These are phyloP conservation scores for Dipodascopsis uninucleata DNA, from an alignment of 805 yeast genomes.

Conservation along the genomic window DNA sequence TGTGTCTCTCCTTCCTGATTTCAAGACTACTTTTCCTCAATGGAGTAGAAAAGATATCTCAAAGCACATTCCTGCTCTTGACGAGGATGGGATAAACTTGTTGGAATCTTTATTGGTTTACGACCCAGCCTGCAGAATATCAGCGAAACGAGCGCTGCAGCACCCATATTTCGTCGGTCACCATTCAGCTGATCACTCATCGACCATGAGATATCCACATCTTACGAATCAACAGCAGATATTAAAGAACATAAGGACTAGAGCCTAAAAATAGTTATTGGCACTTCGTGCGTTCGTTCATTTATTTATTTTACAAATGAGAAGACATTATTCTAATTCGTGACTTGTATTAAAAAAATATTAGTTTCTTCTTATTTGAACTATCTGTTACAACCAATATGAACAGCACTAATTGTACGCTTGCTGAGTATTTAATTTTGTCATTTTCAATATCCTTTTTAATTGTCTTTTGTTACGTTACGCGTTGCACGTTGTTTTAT, in stretches of 20 bases:
- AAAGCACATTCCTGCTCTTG: slow-evolving; percentile 73
- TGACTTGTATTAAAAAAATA: too few relatives aligned
- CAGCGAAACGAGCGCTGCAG: slow-evolving; percentile 86
- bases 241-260: slow-evolving; percentile 4
- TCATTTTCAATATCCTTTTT: too few relatives aligned
- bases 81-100: slow-evolving; percentile 77
- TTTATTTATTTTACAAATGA: too few relatives aligned
- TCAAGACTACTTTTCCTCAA: slow-evolving; percentile 87
- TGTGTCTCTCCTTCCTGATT: slow-evolving; percentile 84
- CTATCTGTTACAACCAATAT: too few relatives aligned
- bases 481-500: too few relatives aligned
- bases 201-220: slow-evolving; percentile 2
- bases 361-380: too few relatives aligned
- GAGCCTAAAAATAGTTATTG: too few relatives aligned
- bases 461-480: too few relatives aligned
- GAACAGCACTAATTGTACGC: too few relatives aligned
- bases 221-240: slow-evolving; percentile 6
- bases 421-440: too few relatives aligned
- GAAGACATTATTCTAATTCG: too few relatives aligned
- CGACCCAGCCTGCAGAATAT: slow-evolving; percentile 89
- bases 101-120: slow-evolving; percentile 74
- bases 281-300: too few relatives aligned
- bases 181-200: slow-evolving; percentile 5
- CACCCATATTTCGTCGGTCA: slow-evolving; percentile 71
- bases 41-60: slow-evolving; percentile 72